phyloP scores from a whole-genome alignment of 768 basidiomycete genomes.

The Suillus paluster region DNA sequence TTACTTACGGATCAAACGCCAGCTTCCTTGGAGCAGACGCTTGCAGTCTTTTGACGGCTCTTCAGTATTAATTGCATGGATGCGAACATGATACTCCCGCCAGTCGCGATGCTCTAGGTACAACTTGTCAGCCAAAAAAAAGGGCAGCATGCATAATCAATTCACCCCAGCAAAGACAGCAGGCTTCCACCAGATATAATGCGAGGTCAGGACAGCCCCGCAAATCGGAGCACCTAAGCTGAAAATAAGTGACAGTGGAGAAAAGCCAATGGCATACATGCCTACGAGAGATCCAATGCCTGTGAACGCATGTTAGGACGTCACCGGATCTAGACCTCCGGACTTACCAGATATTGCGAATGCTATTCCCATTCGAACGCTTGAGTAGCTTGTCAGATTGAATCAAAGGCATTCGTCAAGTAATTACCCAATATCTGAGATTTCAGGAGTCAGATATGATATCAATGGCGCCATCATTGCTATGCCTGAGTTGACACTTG shows the following conservation, averaged over 20 bases:
- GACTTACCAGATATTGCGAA: constrained; percentile 47
- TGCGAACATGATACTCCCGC: background rate
- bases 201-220: constrained; percentile 54
- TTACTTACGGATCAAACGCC: background rate
- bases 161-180: constrained; percentile 54
- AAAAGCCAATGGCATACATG: constrained; percentile 7
- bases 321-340: constrained; percentile 6
- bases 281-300: constrained; percentile 30
- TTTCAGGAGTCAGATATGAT: constrained; percentile 45
- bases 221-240: constrained; percentile 55
- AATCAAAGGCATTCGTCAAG: background rate
- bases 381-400: constrained; percentile 13
- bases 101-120: background rate
- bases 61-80: background rate
- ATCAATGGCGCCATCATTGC: constrained; percentile 49
- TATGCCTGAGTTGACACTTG: constrained; percentile 33
- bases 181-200: constrained; percentile 62
- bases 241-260: constrained; percentile 23
- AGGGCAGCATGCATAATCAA: background rate
- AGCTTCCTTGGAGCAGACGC: background rate
- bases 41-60: background rate
- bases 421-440: constrained; percentile 54
- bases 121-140: background rate
- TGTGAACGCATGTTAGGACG: constrained; percentile 6
- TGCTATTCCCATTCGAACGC: constrained; percentile 49